These are phyloP conservation scores for Coccomyxa sp. DNA, from an alignment of 139 green algal genomes.

Conservation along the genomic window DNA sequence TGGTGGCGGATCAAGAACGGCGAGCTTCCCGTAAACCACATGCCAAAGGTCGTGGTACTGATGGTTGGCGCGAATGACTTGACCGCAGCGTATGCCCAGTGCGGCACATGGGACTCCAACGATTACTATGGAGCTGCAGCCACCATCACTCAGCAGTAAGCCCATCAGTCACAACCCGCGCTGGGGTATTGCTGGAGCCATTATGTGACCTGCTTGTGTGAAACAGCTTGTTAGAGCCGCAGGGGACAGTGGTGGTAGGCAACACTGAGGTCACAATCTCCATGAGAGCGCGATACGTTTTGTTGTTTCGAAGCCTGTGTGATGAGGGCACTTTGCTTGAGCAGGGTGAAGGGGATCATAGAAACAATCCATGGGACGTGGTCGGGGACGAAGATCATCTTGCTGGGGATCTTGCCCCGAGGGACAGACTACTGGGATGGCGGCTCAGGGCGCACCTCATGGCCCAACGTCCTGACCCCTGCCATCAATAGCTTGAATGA, in stretches of 20 bases:
- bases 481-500: conserved; percentile 17
- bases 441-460: background rate
- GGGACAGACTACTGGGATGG: background rate
- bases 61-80: conserved; percentile 41
- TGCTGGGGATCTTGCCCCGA: conserved; percentile 19
- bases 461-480: conserved; percentile 16
- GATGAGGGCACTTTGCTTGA: no score
- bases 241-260: no score
- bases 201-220: no score
- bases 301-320: no score
- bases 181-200: no score
- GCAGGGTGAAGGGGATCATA: background rate
- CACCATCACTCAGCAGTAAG: background rate
- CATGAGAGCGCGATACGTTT: no score
- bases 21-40: conserved; percentile 11
- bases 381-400: conserved; percentile 8
- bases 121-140: background rate
- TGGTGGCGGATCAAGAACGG: conserved; percentile 36
- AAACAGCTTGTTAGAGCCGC: no score
- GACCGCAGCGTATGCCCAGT: conserved; percentile 6
- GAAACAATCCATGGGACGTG: background rate
- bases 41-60: conserved; percentile 20
- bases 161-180: no score
- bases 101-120: background rate
- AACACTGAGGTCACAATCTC: no score